Percentiles rank a stretch among this genome's conserved stretches.
These are phyloP conservation scores for Pseudozyma thailandica DNA, from an alignment of 1,284 basidiomycete genomes.

Conservation along the genomic window DNA sequence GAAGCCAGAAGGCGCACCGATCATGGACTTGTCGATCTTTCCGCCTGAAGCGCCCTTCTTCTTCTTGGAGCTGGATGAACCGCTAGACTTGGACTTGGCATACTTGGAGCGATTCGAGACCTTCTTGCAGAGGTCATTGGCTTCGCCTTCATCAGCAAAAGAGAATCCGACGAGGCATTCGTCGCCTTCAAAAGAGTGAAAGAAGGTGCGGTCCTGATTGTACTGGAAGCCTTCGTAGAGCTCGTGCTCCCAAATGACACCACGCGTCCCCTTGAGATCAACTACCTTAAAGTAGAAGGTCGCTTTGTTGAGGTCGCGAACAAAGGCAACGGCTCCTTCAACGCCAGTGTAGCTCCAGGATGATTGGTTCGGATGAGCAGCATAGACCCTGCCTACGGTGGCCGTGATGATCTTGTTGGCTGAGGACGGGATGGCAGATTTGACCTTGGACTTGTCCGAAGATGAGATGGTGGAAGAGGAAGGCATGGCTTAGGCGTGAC, in stretches of 20 bases:
- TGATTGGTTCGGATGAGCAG: slow-evolving; percentile 48
- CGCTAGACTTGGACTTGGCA: slow-evolving; percentile 62
- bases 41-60: slow-evolving; percentile 67
- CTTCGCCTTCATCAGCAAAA: slow-evolving; percentile 88
- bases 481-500: slow-evolving; percentile 57
- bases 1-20: slow-evolving; percentile 83
- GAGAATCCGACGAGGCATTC: slow-evolving; percentile 89
- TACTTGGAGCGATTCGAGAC: slow-evolving; percentile 78
- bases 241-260: slow-evolving; percentile 93
- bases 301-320: slow-evolving; percentile 51
- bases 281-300: slow-evolving; percentile 62
- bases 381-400: slow-evolving; percentile 65
- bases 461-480: slow-evolving; percentile 62
- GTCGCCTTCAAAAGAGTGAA: slow-evolving; percentile 92
- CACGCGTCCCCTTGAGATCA: slow-evolving; percentile 76
- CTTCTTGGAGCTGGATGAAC: slow-evolving; percentile 70
- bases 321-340: slow-evolving; percentile 65
- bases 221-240: slow-evolving; percentile 87
- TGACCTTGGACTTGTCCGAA: slow-evolving; percentile 65
- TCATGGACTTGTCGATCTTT: slow-evolving; percentile 89
- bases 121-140: slow-evolving; percentile 88
- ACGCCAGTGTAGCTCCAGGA: slow-evolving; percentile 62
- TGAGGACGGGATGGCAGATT: slow-evolving; percentile 62
- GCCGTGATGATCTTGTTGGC: slow-evolving; percentile 65
- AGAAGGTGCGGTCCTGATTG: slow-evolving; percentile 86